Conservation (phyloP, 2,329 filamentous ascomycete species). For the Cladosporium oxysporum region DNA sequence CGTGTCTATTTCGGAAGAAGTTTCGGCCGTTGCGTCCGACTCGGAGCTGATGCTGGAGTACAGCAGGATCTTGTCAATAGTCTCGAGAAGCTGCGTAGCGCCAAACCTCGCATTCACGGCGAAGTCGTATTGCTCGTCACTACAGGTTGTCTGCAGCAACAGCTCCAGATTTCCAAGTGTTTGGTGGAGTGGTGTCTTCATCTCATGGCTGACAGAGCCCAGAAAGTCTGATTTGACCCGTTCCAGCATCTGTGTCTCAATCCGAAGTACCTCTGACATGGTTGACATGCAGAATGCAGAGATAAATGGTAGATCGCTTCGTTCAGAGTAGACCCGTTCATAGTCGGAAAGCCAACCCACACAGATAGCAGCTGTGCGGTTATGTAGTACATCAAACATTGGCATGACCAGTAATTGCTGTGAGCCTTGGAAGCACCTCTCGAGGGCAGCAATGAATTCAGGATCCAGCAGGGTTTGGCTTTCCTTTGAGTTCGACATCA, state of each 20-base stretch:
- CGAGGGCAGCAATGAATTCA: not conserved
- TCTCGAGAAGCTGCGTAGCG: slow-evolving; percentile 43
- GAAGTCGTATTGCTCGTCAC: slow-evolving; percentile 25
- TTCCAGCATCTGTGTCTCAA: slow-evolving; percentile 50
- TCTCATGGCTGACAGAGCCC: slow-evolving; percentile 44
- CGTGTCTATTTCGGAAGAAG: not conserved
- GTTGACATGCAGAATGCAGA: slow-evolving; percentile 55
- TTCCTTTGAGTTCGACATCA: not conserved
- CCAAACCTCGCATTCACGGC: slow-evolving; percentile 36
- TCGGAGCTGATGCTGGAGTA: slow-evolving; percentile 40
- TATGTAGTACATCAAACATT: slow-evolving; percentile 7
- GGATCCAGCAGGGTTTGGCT: not conserved
- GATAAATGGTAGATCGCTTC: not conserved
- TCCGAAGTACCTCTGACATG: slow-evolving; percentile 56
- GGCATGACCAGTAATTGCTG: slow-evolving; percentile 19
- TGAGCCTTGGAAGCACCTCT: not conserved
- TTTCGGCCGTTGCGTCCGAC: not conserved
- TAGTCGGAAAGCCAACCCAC: not conserved
- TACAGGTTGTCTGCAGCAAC: slow-evolving; percentile 47
- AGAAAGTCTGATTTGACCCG: slow-evolving; percentile 44
- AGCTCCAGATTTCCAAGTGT: slow-evolving; percentile 42
- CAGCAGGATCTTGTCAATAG: slow-evolving; percentile 45
- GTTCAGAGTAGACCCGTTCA: not conserved
- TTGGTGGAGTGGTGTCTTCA: slow-evolving; percentile 31
- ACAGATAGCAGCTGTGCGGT: not conserved